Evolutionary conservation across 163 green algal genomes (phyloP).

Genomic region (Prototheca cutis): DNA sequence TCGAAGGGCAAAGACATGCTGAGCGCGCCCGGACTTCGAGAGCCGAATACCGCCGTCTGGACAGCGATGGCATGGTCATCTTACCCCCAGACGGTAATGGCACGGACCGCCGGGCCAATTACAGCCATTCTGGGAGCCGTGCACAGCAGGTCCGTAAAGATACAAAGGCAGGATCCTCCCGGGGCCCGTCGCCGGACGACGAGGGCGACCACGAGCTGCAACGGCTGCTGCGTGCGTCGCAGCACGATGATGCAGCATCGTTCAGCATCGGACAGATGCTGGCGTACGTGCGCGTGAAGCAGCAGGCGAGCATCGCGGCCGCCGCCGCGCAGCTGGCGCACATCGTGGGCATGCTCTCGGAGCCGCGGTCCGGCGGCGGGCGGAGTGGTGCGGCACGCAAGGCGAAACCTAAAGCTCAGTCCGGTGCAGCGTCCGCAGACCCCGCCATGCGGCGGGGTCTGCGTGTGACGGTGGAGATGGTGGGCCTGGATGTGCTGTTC

Average conservation of each 20-base stretch:
- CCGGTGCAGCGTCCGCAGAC: not conserved
- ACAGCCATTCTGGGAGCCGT: too few species aligned
- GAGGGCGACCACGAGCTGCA: constrained; percentile 17
- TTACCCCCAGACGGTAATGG: too few species aligned
- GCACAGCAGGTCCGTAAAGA: too few species aligned
- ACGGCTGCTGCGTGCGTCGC: too few species aligned
- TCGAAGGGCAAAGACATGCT: too few species aligned
- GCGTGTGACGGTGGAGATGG: constrained; percentile 27
- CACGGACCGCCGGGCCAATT: too few species aligned
- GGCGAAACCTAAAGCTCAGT: not conserved
- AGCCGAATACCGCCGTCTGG: too few species aligned
- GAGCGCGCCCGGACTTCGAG: too few species aligned
- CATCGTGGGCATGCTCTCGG: constrained; percentile 15
- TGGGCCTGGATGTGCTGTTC: constrained; percentile 35
- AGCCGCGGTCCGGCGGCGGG: too few species aligned
- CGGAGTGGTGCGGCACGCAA: not conserved
- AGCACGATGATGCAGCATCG: too few species aligned
- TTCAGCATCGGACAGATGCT: constrained; percentile 51
- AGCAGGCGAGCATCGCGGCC: constrained; percentile 33
- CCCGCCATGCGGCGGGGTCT: not conserved
- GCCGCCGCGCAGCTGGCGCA: constrained; percentile 35
- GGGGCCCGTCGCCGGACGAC: constrained; percentile 5
- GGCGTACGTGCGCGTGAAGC: constrained; percentile 30
- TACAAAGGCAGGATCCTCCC: too few species aligned
- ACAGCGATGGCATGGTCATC: too few species aligned